Percentiles rank a stretch among this genome's conserved stretches.
These are phyloP conservation scores for Brassica incana DNA, from an alignment of 345 rosid species.

Conservation along the genomic window DNA sequence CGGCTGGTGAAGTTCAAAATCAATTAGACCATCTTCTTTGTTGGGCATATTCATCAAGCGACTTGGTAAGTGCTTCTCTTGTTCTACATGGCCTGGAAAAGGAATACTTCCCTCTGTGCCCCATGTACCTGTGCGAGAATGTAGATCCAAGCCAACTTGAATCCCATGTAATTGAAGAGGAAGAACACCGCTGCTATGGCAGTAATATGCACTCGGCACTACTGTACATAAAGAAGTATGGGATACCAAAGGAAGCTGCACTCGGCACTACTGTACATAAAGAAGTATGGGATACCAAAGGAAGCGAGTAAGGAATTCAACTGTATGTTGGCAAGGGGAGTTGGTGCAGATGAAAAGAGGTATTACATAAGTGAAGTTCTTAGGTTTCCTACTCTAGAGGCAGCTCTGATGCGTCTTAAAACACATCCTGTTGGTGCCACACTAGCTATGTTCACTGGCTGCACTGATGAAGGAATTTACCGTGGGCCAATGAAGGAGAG, in stretches of 20 bases:
- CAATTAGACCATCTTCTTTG: neutral
- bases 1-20: neutral
- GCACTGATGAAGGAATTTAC: neutral
- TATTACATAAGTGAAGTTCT: neutral
- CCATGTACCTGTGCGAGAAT: neutral
- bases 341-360: neutral
- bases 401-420: neutral
- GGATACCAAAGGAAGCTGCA: neutral
- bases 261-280: neutral
- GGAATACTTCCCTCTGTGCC: neutral
- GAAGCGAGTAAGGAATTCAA: neutral
- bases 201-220: neutral
- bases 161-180: neutral
- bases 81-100: neutral
- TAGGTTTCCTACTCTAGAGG: neutral
- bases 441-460: neutral
- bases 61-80: neutral
- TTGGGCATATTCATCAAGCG: neutral
- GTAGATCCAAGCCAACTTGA: neutral
- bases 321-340: neutral
- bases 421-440: neutral
- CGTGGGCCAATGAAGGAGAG: neutral
- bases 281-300: neutral
- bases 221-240: neutral
- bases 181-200: neutral